Evolutionary conservation across 2,329 filamentous ascomycete species (phyloP), one percentile per base, ranked within the genome.

Genomic region (Xylariaceae sp.): DNA sequence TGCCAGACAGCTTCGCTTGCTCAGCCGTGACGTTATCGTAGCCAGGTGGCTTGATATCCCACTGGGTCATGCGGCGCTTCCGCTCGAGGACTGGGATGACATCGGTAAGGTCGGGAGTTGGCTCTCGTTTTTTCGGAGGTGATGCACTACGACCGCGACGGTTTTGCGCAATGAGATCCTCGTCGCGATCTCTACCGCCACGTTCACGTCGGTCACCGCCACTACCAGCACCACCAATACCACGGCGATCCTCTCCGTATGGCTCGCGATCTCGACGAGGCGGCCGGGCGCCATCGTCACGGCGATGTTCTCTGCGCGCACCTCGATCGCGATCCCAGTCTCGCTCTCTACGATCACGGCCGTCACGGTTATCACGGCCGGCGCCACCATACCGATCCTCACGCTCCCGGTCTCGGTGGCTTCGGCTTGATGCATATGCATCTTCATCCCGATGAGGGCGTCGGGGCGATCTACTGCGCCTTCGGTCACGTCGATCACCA

Each of bases 1-100:
- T 96, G 76, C 92, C 87, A 62, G 95, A 99, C 42, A 99, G 80
- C 77, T 99, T 99, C 47, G 94, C 95, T 72, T 99, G 95, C 72
- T 99, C 95, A 19, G 94, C 91, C 2, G 94, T 96, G 61, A 99
- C 92, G 71, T 94, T 95, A 68, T 99, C 95, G 68, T 99, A 99
- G 42, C 94, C 92, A 15, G 91, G 89, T 5, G 94, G 94, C 75
- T 99, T 99, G 72, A 99, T 96, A 71, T 99, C 95, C 94, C 94
- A 99, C 72, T 99, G 95, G 34, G 92, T 97, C 78, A 99, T 77
- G 55, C 94, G 87, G 63, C 95, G 87, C 78, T 92, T 94, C 65
- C 92, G 86, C 67, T 92, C 86, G 59, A 91, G 76, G 55, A 99
- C 79, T 3, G 90, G 83, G n/a, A 87, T 78, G 55, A 95, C 77